Percentiles rank a stretch among this genome's conserved stretches.
phyloP scores from a whole-genome alignment of 1,139 yeast genomes.

The Insectozyma bohioensis region DNA sequence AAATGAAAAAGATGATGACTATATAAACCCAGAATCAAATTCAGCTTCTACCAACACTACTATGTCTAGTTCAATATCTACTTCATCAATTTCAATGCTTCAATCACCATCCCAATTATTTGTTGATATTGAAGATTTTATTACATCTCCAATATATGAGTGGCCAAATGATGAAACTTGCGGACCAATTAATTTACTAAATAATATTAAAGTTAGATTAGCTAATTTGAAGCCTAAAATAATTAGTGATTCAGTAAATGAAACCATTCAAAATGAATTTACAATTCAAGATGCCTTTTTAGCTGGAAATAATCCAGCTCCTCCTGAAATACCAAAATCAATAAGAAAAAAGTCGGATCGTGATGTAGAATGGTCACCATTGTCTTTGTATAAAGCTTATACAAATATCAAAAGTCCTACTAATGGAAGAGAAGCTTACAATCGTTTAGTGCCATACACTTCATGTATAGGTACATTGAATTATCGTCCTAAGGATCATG shows the following conservation, averaged over 20 bases:
- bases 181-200: constrained; percentile 8
- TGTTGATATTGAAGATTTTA: constrained; percentile 9
- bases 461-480: constrained; percentile 17
- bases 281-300: constrained; percentile 15
- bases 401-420: constrained; percentile 30
- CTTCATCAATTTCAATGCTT: constrained; percentile 4
- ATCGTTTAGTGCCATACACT: constrained; percentile 16
- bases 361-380: constrained; percentile 33
- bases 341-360: constrained; percentile 22
- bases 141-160: constrained; percentile 15
- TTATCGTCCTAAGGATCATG: constrained; percentile 18
- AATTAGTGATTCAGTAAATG: constrained; percentile 18
- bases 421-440: constrained; percentile 22
- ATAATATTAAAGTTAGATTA: constrained; percentile 13
- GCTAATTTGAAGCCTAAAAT: constrained; percentile 15
- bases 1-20: constrained; percentile 5
- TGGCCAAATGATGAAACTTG: constrained; percentile 17
- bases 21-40: constrained; percentile 4
- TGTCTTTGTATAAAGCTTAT: constrained; percentile 37
- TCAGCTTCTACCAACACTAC: constrained; percentile 4
- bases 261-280: constrained; percentile 21
- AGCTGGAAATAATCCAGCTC: constrained; percentile 11
- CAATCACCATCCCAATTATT: constrained; percentile 9
- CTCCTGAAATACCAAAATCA: constrained; percentile 14
- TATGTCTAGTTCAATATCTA: constrained; percentile 2